phyloP scores from a whole-genome alignment of 2,329 filamentous ascomycete genomes.

The Pseudogymnoascus sp. region DNA sequence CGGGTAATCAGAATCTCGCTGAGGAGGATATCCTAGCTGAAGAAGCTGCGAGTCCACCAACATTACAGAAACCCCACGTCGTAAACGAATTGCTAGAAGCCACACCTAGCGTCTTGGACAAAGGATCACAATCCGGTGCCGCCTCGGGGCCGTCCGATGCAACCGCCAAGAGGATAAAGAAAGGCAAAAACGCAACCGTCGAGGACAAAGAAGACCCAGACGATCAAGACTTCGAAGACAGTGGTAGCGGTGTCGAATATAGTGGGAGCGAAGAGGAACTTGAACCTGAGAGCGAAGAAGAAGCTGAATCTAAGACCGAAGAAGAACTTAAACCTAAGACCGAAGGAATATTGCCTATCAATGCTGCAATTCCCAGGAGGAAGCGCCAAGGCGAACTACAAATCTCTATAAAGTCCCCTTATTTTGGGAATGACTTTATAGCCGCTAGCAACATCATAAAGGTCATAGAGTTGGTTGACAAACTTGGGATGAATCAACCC shows the following conservation, averaged over 20 bases:
- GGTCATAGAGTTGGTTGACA: neutral
- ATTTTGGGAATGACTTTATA: neutral
- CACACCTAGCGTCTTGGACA: neutral
- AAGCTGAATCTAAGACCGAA: neutral
- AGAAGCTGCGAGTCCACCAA: neutral
- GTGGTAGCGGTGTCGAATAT: slow-evolving; percentile 4
- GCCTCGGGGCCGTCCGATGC: neutral
- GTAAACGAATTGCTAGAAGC: neutral
- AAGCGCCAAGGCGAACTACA: neutral
- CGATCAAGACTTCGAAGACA: slow-evolving; percentile 3
- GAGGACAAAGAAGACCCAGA: neutral
- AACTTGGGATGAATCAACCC: neutral
- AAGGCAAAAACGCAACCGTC: neutral
- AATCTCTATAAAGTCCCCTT: neutral
- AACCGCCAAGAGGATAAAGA: neutral
- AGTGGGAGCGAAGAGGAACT: neutral
- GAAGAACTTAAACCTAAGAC: neutral
- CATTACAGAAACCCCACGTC: neutral
- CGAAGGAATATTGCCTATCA: neutral
- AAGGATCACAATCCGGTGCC: neutral
- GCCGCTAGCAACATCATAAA: neutral
- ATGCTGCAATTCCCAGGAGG: neutral
- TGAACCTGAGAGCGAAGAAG: neutral
- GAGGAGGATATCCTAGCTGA: neutral
- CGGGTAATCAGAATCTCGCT: neutral